phyloP scores from a whole-genome alignment of 805 yeast genomes.

The Yamadazyma philogaea region DNA sequence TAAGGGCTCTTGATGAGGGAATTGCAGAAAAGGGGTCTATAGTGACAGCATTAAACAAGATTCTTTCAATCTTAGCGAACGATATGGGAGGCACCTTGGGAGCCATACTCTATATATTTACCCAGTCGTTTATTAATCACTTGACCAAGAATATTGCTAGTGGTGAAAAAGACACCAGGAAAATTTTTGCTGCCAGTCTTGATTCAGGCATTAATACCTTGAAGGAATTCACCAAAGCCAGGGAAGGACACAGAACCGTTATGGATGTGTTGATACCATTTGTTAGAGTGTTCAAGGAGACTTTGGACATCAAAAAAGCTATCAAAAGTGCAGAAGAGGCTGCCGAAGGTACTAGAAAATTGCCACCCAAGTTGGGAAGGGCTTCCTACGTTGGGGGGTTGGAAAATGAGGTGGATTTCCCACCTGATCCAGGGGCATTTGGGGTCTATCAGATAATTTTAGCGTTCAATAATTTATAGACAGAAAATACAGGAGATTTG shows the following conservation, averaged over 20 bases:
- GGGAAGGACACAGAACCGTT: constrained; percentile 38
- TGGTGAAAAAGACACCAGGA: constrained; percentile 8
- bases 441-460: constrained; percentile 33
- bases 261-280: constrained; percentile 41
- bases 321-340: constrained; percentile 24
- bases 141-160: constrained; percentile 15
- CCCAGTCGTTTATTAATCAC: constrained; percentile 22
- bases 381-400: constrained; percentile 36
- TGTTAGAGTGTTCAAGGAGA: constrained; percentile 19
- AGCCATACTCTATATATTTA: constrained; percentile 33
- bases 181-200: constrained; percentile 22
- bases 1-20: constrained; percentile 20
- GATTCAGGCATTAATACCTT: constrained; percentile 25
- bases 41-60: constrained; percentile 19
- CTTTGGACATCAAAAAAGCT: constrained; percentile 21
- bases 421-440: constrained; percentile 43
- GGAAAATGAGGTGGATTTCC: constrained; percentile 23
- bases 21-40: constrained; percentile 24
- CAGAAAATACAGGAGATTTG: background rate
- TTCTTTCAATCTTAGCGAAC: constrained; percentile 27
- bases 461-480: constrained; percentile 17
- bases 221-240: constrained; percentile 32
- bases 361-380: constrained; percentile 34
- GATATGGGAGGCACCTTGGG: constrained; percentile 42
- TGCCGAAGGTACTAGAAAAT: constrained; percentile 34